Conservation (phyloP, 192 early-diverging fungal species). For the Polychytrium aggregatum region DNA sequence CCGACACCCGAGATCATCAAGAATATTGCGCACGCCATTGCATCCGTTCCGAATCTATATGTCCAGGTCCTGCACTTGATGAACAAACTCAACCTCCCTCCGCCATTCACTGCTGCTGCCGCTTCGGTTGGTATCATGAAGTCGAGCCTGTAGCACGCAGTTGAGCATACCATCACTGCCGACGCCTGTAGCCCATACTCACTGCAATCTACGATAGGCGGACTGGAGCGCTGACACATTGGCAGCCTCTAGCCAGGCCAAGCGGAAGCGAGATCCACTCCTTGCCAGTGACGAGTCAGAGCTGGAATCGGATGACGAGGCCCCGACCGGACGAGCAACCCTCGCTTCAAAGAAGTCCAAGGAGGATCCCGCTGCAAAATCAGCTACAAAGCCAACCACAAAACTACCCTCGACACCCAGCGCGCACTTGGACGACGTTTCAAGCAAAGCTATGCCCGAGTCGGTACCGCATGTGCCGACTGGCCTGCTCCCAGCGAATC, state of each 20-base stretch:
- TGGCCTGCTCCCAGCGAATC: background rate
- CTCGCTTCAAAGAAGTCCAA: background rate
- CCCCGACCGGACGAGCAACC: background rate
- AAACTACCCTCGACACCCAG: background rate
- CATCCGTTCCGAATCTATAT: constrained; percentile 38
- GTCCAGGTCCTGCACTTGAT: constrained; percentile 50
- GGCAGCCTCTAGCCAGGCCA: constrained; percentile 1
- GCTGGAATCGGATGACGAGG: constrained; percentile 12
- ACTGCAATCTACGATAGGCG: too few species aligned
- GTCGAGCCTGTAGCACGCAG: too few species aligned
- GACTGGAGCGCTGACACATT: too few species aligned
- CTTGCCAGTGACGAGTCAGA: constrained; percentile 38
- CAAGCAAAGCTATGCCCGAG: background rate
- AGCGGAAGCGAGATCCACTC: constrained; percentile 29
- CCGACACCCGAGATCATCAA: constrained; percentile 25
- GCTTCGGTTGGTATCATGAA: too few species aligned
- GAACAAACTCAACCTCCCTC: constrained; percentile 53
- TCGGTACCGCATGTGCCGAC: constrained; percentile 1
- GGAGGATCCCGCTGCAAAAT: constrained; percentile 5
- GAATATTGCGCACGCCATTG: constrained; percentile 44
- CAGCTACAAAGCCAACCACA: constrained; percentile 1
- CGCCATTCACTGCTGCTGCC: too few species aligned
- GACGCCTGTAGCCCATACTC: too few species aligned
- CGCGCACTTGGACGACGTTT: background rate
- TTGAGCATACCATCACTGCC: too few species aligned